Percentiles rank a stretch among this genome's conserved stretches.
Evolutionary conservation across 176 grass and related monocot genomes (phyloP).

Genomic region (Metroxylon sagu): DNA sequence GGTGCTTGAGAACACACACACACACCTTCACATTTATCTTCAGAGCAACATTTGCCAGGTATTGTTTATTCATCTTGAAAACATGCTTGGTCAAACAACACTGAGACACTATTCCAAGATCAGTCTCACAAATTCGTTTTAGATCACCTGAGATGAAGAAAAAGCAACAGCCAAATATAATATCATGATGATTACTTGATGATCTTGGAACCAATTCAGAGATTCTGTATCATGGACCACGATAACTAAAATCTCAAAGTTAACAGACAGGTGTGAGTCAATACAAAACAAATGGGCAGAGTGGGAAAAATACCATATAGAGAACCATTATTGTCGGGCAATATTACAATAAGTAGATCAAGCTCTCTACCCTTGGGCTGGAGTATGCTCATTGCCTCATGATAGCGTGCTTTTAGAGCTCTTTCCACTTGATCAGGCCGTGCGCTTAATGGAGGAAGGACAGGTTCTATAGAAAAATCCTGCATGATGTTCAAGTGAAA

Average conservation of each 20-base stretch:
- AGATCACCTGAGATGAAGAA: constrained; percentile 4
- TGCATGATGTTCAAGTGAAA: neutral
- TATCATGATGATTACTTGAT: too few species aligned
- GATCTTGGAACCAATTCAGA: too few species aligned
- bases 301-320: constrained; percentile 10
- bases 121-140: constrained; percentile 18
- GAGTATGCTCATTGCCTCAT: constrained; percentile 8
- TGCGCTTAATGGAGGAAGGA: neutral
- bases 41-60: constrained; percentile 14
- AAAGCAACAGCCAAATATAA: too few species aligned
- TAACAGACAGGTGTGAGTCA: too few species aligned
- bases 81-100: constrained; percentile 20
- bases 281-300: too few species aligned
- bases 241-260: too few species aligned
- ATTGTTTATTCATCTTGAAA: constrained; percentile 7
- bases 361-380: neutral
- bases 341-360: constrained; percentile 19
- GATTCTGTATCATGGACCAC: too few species aligned
- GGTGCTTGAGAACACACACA: neutral
- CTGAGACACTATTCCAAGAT: constrained; percentile 13
- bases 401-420: neutral
- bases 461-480: constrained; percentile 9
- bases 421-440: constrained; percentile 6
- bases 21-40: constrained; percentile 21
- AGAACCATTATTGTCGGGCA: constrained; percentile 20